These are phyloP conservation scores for Sarocladium oryzae DNA, from an alignment of 2,329 filamentous ascomycete species.

Conservation along the genomic window DNA sequence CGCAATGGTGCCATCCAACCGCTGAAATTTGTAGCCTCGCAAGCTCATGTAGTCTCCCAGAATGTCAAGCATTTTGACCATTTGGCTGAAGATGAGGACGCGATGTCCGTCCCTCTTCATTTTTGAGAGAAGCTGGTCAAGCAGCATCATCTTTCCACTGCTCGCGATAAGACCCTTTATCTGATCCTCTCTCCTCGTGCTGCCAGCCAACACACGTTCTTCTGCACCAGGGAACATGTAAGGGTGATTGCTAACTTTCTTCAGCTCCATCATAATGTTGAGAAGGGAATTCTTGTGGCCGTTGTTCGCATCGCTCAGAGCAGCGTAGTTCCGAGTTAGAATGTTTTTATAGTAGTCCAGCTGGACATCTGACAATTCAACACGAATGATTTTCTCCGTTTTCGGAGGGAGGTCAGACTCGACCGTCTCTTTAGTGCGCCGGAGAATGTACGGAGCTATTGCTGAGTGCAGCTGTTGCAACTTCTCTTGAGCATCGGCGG, in stretches of 20 bases:
- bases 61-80: constrained; percentile 98
- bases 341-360: constrained; percentile 99
- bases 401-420: constrained; percentile 95
- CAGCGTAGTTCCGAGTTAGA: constrained; percentile 90
- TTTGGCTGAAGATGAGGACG: constrained; percentile 97
- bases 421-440: constrained; percentile 94
- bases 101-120: constrained; percentile 89
- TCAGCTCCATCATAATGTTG: constrained; percentile 99
- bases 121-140: constrained; percentile 92
- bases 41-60: constrained; percentile 88
- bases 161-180: constrained; percentile 91
- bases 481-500: constrained; percentile 78
- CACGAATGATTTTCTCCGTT: constrained; percentile 97
- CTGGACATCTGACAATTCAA: constrained; percentile 93
- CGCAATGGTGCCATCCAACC: constrained; percentile 90
- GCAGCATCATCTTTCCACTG: constrained; percentile 99
- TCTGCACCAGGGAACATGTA: constrained; percentile 97
- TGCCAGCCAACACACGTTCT: constrained; percentile 77
- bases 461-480: constrained; percentile 77
- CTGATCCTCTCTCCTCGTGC: constrained; percentile 77
- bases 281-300: constrained; percentile 92
- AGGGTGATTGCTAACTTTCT: constrained; percentile 98
- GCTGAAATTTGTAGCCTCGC: constrained; percentile 90
- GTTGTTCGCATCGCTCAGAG: constrained; percentile 80
- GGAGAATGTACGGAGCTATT: constrained; percentile 90